phyloP scores from a whole-genome alignment of 2,329 filamentous ascomycete species.

The Capronia americana region DNA sequence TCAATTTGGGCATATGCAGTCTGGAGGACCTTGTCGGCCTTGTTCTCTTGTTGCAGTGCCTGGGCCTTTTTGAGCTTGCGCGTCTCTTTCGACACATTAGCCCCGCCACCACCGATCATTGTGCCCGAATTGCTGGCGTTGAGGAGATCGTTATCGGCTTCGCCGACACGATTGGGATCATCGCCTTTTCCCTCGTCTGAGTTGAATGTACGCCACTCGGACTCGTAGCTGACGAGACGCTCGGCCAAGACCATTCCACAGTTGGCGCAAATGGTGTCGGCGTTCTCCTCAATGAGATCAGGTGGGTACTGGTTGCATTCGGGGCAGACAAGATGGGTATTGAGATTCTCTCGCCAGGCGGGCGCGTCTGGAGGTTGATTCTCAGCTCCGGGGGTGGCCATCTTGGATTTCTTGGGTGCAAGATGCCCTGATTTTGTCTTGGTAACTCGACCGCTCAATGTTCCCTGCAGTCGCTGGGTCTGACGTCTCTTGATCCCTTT shows the following conservation, averaged over 20 bases:
- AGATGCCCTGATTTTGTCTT: conserved; percentile 30
- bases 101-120: conserved; percentile 64
- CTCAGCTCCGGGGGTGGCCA: conserved; percentile 50
- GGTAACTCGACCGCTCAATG: conserved; percentile 39
- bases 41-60: conserved; percentile 80
- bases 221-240: conserved; percentile 91
- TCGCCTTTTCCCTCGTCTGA: conserved; percentile 93
- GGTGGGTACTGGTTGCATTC: conserved; percentile 94
- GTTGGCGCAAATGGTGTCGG: conserved; percentile 88
- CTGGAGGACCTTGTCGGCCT: conserved; percentile 79
- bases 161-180: conserved; percentile 97
- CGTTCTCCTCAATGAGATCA: conserved; percentile 88
- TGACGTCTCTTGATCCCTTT: conserved; percentile 54
- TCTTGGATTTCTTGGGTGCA: conserved; percentile 44
- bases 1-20: conserved; percentile 88
- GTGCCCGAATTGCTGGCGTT: conserved; percentile 61
- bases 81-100: conserved; percentile 60
- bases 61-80: conserved; percentile 82
- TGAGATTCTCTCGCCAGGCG: conserved; percentile 81
- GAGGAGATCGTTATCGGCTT: conserved; percentile 88
- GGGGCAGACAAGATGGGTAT: conserved; percentile 81
- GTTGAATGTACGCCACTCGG: conserved; percentile 98
- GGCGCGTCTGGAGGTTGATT: conserved; percentile 48
- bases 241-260: conserved; percentile 91
- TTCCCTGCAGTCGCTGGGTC: conserved; percentile 42